Evolutionary conservation across 2,329 filamentous ascomycete genomes (phyloP).

Genomic region (Aspergillus ochraceoroseus): DNA sequence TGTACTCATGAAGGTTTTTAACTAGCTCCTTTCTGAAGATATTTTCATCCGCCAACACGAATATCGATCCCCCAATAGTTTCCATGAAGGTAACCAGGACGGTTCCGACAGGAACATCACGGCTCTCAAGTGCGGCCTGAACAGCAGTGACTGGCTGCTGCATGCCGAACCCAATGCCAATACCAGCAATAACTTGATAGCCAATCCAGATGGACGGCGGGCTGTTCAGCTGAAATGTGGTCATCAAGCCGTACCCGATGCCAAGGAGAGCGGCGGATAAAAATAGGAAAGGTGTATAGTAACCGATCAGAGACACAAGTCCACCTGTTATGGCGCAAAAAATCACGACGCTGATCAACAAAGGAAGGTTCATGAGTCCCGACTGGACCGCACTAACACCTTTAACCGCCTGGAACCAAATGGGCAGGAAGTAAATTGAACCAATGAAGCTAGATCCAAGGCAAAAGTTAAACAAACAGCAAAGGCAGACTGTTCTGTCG

Average conservation of each 20-base stretch:
- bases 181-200: not conserved
- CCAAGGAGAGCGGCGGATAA: not conserved
- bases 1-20: too few relatives aligned
- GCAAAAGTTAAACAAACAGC: slow-evolving; percentile 24
- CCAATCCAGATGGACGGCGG: not conserved
- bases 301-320: too few relatives aligned
- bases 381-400: slow-evolving; percentile 1
- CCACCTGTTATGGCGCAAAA: too few relatives aligned
- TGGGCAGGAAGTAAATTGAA: slow-evolving; percentile 13
- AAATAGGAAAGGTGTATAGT: too few relatives aligned
- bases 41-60: too few relatives aligned
- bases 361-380: slow-evolving; percentile 11
- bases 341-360: not conserved
- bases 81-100: too few relatives aligned
- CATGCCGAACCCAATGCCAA: slow-evolving; percentile 3
- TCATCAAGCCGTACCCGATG: too few relatives aligned
- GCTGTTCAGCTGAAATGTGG: too few relatives aligned
- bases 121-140: too few relatives aligned
- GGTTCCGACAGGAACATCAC: too few relatives aligned
- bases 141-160: not conserved
- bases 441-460: slow-evolving; percentile 1
- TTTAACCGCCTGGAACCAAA: slow-evolving; percentile 14
- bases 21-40: too few relatives aligned
- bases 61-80: too few relatives aligned
- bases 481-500: slow-evolving; percentile 20